These are phyloP conservation scores for Penicillium mononematosum DNA, from an alignment of 495 filamentous ascomycete genomes.

Conservation along the genomic window DNA sequence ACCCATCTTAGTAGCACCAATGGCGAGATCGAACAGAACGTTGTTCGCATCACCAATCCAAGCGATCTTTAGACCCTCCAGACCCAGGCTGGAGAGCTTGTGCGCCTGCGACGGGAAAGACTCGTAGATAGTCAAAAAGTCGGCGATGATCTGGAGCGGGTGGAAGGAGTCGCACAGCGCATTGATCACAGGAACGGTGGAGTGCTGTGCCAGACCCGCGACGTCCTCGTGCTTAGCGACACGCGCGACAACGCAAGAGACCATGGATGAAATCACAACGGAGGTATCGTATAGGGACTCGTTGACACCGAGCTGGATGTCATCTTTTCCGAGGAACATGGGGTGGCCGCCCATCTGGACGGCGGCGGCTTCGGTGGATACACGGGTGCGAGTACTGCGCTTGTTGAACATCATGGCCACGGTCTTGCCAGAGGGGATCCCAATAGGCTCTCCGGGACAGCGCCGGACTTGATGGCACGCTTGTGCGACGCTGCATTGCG, in stretches of 20 bases:
- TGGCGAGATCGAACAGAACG: constrained; percentile 89
- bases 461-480: constrained; percentile 68
- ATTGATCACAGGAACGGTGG: constrained; percentile 89
- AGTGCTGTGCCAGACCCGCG: constrained; percentile 71
- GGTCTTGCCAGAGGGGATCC: constrained; percentile 64
- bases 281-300: constrained; percentile 89
- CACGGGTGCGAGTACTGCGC: constrained; percentile 84
- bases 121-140: constrained; percentile 89
- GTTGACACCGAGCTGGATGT: constrained; percentile 96
- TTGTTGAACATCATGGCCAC: constrained; percentile 97
- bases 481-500: constrained; percentile 78
- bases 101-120: constrained; percentile 54
- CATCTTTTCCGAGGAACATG: constrained; percentile 92
- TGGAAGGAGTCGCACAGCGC: constrained; percentile 86
- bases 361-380: constrained; percentile 88
- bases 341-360: constrained; percentile 83
- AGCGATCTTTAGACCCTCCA: constrained; percentile 82
- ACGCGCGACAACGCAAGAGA: constrained; percentile 83
- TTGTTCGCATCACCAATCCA: constrained; percentile 99
- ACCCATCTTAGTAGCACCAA: constrained; percentile 80
- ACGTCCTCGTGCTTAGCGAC: constrained; percentile 84
- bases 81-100: constrained; percentile 54
- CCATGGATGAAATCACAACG: constrained; percentile 88
- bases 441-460: constrained; percentile 55
- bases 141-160: constrained; percentile 87